Evolutionary conservation across 208 protist species (phyloP).

Genomic region (Herpetomonas tarakana): DNA sequence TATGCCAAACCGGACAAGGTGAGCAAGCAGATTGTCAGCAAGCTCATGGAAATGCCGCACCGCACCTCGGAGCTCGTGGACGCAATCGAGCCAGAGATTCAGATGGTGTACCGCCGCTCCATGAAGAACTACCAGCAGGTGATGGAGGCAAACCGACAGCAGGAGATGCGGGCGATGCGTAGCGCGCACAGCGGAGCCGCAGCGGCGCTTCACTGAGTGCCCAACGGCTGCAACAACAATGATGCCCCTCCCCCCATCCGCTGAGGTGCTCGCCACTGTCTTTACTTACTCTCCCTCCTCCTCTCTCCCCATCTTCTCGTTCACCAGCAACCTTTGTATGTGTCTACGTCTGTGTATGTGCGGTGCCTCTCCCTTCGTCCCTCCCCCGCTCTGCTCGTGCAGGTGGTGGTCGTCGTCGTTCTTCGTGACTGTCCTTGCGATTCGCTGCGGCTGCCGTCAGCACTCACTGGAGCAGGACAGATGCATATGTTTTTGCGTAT

Average conservation of each 20-base stretch:
- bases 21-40: constrained; percentile 43
- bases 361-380: no score
- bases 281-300: no score
- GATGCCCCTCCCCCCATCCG: no score
- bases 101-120: constrained; percentile 61
- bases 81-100: constrained; percentile 74
- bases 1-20: constrained; percentile 70
- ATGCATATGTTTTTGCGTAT: constrained; percentile 4
- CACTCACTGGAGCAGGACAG: no score
- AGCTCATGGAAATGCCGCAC: constrained; percentile 76
- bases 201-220: neutral
- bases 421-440: no score
- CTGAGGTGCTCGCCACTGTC: no score
- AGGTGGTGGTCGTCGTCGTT: no score
- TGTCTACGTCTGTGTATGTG: no score
- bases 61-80: constrained; percentile 71
- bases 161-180: constrained; percentile 30
- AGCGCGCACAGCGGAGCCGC: constrained; percentile 11
- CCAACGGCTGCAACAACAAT: neutral
- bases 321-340: no score
- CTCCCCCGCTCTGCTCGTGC: no score
- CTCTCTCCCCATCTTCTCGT: no score
- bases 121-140: constrained; percentile 66
- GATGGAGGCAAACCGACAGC: constrained; percentile 13
- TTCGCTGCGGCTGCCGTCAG: no score